Evolutionary conservation across 2,329 filamentous ascomycete genomes (phyloP).

Genomic region (Tolypocladium nubicola): DNA sequence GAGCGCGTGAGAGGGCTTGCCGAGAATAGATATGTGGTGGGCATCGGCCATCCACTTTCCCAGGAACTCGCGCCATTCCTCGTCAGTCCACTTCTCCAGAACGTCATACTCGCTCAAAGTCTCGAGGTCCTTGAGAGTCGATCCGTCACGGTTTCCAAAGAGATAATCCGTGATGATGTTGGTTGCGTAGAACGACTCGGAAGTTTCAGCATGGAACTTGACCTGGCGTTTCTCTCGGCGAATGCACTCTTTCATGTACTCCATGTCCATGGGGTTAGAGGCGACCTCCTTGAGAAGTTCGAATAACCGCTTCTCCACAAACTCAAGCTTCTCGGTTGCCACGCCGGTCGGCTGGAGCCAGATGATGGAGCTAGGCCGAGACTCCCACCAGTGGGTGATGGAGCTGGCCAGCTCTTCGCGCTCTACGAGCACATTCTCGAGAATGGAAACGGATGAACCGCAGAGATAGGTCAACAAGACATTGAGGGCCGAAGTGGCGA

Average conservation of each 20-base stretch:
- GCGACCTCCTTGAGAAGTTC: conserved; percentile 74
- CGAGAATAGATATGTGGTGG: conserved; percentile 77
- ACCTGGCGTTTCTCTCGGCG: conserved; percentile 69
- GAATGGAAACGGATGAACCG: conserved; percentile 82
- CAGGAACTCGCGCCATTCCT: conserved; percentile 74
- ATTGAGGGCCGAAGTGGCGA: conserved; percentile 62
- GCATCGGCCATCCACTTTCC: conserved; percentile 78
- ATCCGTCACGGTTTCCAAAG: conserved; percentile 78
- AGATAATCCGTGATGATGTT: conserved; percentile 88
- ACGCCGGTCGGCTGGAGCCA: conserved; percentile 82
- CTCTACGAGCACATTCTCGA: conserved; percentile 89
- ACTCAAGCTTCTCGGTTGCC: conserved; percentile 70
- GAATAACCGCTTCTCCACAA: conserved; percentile 78
- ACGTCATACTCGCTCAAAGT: conserved; percentile 51
- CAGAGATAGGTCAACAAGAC: conserved; percentile 79
- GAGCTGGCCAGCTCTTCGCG: conserved; percentile 85
- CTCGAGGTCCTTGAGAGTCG: conserved; percentile 53
- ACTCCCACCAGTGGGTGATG: conserved; percentile 69
- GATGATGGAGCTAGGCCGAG: conserved; percentile 71
- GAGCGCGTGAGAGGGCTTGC: conserved; percentile 71
- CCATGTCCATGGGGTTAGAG: conserved; percentile 74
- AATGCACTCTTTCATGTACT: conserved; percentile 82
- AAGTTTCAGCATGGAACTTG: conserved; percentile 74
- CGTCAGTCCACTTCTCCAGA: conserved; percentile 70
- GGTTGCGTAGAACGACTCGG: conserved; percentile 69